Evolutionary conservation across 179 eudicot species (phyloP), one percentile per base, ranked within the genome.

Genomic region (Heliamphora pulchella): DNA sequence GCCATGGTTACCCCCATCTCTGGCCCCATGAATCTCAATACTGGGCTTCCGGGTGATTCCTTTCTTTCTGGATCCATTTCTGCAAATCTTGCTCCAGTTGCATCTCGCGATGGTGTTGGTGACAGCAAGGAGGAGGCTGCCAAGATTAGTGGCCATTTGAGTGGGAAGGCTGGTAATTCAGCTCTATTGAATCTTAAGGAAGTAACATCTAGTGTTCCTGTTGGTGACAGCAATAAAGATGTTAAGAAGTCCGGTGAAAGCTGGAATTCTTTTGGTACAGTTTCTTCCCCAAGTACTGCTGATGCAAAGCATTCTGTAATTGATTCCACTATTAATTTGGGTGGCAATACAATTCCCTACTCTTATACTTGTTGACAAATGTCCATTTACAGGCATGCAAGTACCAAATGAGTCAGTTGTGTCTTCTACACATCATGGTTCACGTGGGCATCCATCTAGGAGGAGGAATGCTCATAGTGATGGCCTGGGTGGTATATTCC

Each of bases 381-480:
- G 86, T 79, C 91, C 94, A 44, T 86, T 86, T 83, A 17, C 87
- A 15, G 85, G 86, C 57, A n/a, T 77, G 51, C 82, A 89, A 3
- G 5, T 67, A 54, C 79, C 20, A 58, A 79, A 71, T 75, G 57
- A 62, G 58, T 41, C 84, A 14, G 78, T 75, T 62, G 50, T 53
- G 65, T 78, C 82, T 50, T 31, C 9, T 17, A 1, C 39, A 39
- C 82, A 71, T n/a, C 58, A 48, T 79, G 62, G 78, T 81, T 53
- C 84, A 39, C 77, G n/a, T 0, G 67, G 22, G 22, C 79, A 2
- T 65, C 83, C 84, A 69, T 78, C 67, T 18, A 82, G 70, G 76
- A 86, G 85, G 75, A 83, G 74, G 69, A 41, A 55, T 58, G 66
- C 47, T 22, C 81, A 62, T 2, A 68, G 71, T 46, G 83, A 84